These are phyloP conservation scores for Fusarium citri DNA, from an alignment of 2,329 filamentous ascomycete species.

Conservation along the genomic window DNA sequence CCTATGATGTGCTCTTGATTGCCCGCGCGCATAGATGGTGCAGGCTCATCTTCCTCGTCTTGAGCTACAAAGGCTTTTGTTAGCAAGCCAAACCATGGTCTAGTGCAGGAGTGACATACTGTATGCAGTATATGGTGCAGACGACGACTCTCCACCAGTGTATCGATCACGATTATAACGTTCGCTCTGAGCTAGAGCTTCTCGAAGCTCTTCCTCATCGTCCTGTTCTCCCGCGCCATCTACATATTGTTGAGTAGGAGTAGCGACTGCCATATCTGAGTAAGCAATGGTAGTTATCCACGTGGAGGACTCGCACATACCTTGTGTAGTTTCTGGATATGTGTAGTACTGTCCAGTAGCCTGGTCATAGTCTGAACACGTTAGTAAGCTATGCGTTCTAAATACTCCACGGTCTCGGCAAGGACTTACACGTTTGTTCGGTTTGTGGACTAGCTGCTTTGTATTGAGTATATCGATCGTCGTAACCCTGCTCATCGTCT, in stretches of 20 bases:
- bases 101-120: conserved; percentile 1
- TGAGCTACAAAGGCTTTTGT: neutral
- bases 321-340: conserved; percentile 13
- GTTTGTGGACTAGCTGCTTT: neutral
- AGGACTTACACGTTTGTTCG: conserved; percentile 11
- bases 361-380: conserved; percentile 19
- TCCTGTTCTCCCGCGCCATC: conserved; percentile 14
- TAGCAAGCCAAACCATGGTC: neutral
- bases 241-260: conserved; percentile 6
- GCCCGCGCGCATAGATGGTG: conserved; percentile 34
- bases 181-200: conserved; percentile 25
- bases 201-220: conserved; percentile 11
- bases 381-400: neutral
- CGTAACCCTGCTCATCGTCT: conserved; percentile 22
- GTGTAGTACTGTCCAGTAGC: conserved; percentile 18
- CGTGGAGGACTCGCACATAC: neutral
- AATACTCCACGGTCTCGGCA: neutral
- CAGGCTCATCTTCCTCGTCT: conserved; percentile 46
- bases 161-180: conserved; percentile 23
- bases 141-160: conserved; percentile 24
- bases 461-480: neutral
- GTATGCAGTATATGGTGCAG: conserved; percentile 18
- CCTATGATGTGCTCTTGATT: conserved; percentile 31
- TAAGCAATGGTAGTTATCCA: neutral
- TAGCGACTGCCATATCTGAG: conserved; percentile 9